Base-by-base conservation (phyloP, 2,329 filamentous ascomycete genomes). In the Arthrobotrys musiformis region DNA sequence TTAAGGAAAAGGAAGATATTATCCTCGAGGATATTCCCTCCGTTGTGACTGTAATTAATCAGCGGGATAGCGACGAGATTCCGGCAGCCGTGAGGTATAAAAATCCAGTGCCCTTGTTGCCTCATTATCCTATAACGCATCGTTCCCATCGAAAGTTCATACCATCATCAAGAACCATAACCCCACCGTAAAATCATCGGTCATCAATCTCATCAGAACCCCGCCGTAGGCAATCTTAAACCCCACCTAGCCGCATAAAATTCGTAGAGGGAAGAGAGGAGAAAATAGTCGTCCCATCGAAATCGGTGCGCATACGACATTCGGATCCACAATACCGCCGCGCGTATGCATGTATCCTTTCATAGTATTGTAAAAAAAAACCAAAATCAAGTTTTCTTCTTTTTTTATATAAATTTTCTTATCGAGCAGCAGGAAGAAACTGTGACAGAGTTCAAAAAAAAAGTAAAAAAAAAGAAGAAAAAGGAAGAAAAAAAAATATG, bases 351-450 rank as follows among this genome's bases (percentile, higher is more conserved):
- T n/a, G n/a, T n/a, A n/a, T n/a, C n/a, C n/a, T n/a, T n/a, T n/a
- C n/a, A 19, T 48, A 9, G 22, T 28, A 1, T 33, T 24, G 52
- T 40, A 6, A 48, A 69, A 60, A 70, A 61, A 62, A 58, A 58
- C 9, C 30, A 62, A n/a, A 73, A 50, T 26, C 50, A 42, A 66
- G 56, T 60, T 60, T 66, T 73, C 50, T 60, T 62, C 42, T 60
- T 67, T 64, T 33, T 73, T 73, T 73, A 67, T 67, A 66, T n/a
- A n/a, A n/a, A n/a, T 66, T 73, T 72, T 73, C 42, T 62, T 64
- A 72, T 72, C 35, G 52, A 79, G 60, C 60, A 44, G 42, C 73
- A 76, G 64, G 46, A 46, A 35, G 40, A 61, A 54, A 52, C 58
- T 77, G 64, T 73, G 63, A 63, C 37, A 56, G 44, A 68, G 17